A percentile compares a stretch with the other conserved stretches of the same genome.
These are phyloP conservation scores for Cystobasidium pallidum DNA, from an alignment of 1,284 basidiomycete genomes.

Conservation along the genomic window DNA sequence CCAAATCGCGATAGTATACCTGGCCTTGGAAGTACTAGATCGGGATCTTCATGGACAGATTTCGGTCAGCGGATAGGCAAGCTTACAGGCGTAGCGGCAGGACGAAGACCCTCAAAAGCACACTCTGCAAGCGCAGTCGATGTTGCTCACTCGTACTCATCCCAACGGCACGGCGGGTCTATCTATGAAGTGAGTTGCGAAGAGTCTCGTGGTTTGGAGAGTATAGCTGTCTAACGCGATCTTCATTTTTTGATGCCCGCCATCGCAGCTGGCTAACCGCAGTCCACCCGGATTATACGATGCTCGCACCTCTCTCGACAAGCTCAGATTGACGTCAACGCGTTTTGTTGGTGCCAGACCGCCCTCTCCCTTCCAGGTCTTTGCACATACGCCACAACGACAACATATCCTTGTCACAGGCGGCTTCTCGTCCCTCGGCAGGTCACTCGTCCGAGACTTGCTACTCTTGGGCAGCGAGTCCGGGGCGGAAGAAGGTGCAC, in stretches of 20 bases:
- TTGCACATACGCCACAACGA: conserved; percentile 31
- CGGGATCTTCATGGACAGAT: conserved; percentile 12
- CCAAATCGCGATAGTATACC: conserved; percentile 30
- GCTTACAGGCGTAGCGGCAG: conserved; percentile 18
- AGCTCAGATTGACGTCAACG: conserved; percentile 50
- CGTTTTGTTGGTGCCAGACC: conserved; percentile 38
- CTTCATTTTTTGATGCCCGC: background rate
- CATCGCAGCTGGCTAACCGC: conserved; percentile 46
- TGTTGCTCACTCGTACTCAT: background rate
- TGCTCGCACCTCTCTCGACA: conserved; percentile 50
- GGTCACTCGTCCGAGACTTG: conserved; percentile 50
- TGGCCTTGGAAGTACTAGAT: conserved; percentile 13
- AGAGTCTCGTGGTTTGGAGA: background rate
- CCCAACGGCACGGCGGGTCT: conserved; percentile 25
- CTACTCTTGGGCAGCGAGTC: conserved; percentile 44
- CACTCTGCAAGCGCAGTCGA: background rate
- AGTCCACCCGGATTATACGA: conserved; percentile 47
- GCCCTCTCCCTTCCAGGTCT: conserved; percentile 34
- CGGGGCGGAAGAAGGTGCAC: conserved; percentile 1
- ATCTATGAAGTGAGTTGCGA: conserved; percentile 34
- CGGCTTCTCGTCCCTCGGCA: conserved; percentile 51
- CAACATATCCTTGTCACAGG: conserved; percentile 53
- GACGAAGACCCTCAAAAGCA: background rate
- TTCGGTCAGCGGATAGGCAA: conserved; percentile 30
- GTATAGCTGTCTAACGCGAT: background rate